Evolutionary conservation across 768 basidiomycete species (phyloP).

Genomic region (Boletus edulis): DNA sequence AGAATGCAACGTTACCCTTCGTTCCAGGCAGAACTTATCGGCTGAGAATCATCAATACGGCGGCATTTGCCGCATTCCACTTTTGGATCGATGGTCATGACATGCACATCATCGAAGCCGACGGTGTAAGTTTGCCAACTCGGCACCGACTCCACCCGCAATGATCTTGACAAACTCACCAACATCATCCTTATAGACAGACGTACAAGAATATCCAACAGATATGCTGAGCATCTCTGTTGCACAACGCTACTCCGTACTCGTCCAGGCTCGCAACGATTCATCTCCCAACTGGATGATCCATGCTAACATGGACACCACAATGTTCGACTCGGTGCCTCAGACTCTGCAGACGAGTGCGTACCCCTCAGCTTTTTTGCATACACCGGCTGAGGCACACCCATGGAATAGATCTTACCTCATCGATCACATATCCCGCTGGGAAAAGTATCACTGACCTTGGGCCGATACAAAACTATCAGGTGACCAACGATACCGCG

Average conservation of each 20-base stretch:
- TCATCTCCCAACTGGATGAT: constrained; percentile 83
- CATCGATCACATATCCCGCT: constrained; percentile 73
- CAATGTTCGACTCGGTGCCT: constrained; percentile 78
- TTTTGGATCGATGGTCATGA: constrained; percentile 91
- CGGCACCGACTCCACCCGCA: no score
- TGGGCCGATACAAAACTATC: constrained; percentile 55
- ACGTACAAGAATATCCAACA: constrained; percentile 70
- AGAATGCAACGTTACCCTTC: constrained; percentile 84
- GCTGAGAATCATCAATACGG: constrained; percentile 87
- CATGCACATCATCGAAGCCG: constrained; percentile 82
- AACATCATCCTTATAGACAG: constrained; percentile 46
- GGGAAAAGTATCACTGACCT: constrained; percentile 51
- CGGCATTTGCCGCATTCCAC: constrained; percentile 70
- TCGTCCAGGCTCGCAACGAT: constrained; percentile 89
- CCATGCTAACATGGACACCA: constrained; percentile 86
- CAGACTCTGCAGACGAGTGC: constrained; percentile 68
- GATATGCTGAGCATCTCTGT: constrained; percentile 74
- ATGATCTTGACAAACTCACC: not conserved
- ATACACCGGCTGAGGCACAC: not conserved
- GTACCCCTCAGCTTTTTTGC: constrained; percentile 24
- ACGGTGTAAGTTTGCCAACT: constrained; percentile 54
- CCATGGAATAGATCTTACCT: constrained; percentile 62
- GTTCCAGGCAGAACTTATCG: constrained; percentile 85
- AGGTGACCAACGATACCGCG: constrained; percentile 60
- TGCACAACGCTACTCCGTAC: constrained; percentile 91